phyloP scores from a whole-genome alignment of 1,284 basidiomycete genomes.

The Singerocomus inundabilis region DNA sequence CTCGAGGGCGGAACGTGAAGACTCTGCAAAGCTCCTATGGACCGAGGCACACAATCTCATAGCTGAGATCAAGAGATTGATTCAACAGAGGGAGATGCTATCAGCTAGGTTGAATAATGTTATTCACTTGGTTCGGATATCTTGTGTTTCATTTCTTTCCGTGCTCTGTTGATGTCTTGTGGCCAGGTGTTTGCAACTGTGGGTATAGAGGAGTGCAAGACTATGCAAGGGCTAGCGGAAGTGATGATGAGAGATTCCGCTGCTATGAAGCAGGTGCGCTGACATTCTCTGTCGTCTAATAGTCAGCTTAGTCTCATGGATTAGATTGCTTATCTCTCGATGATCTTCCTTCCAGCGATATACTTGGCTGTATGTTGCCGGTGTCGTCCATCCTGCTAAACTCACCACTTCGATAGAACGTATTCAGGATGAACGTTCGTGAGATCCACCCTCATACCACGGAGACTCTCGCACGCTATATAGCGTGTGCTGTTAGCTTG shows the following conservation, averaged over 20 bases:
- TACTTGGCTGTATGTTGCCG: slow-evolving; percentile 38
- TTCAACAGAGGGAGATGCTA: slow-evolving; percentile 42
- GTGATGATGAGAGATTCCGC: slow-evolving; percentile 41
- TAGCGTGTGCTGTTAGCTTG: slow-evolving; percentile 10
- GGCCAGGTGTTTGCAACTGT: slow-evolving; percentile 47
- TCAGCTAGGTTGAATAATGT: slow-evolving; percentile 49
- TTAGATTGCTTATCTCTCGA: slow-evolving; percentile 30
- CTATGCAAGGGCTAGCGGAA: slow-evolving; percentile 42
- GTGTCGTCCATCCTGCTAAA: not conserved
- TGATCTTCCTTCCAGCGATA: slow-evolving; percentile 28
- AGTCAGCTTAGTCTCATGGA: not conserved
- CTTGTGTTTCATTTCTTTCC: not conserved
- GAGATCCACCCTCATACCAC: slow-evolving; percentile 12
- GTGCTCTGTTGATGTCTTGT: not conserved
- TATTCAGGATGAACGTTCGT: slow-evolving; percentile 31
- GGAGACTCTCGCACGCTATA: slow-evolving; percentile 10
- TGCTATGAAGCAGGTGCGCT: slow-evolving; percentile 44
- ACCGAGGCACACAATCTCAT: slow-evolving; percentile 45
- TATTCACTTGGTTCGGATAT: slow-evolving; percentile 39
- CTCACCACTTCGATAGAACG: slow-evolving; percentile 22
- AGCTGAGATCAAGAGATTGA: slow-evolving; percentile 46
- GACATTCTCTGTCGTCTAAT: not conserved
- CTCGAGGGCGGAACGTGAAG: slow-evolving; percentile 17
- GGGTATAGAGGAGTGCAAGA: slow-evolving; percentile 45
- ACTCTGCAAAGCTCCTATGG: slow-evolving; percentile 33